Percentiles rank a stretch among this genome's conserved stretches.
phyloP scores from a whole-genome alignment of 73 alveolate species.

The Paramecium tetraurelia region DNA sequence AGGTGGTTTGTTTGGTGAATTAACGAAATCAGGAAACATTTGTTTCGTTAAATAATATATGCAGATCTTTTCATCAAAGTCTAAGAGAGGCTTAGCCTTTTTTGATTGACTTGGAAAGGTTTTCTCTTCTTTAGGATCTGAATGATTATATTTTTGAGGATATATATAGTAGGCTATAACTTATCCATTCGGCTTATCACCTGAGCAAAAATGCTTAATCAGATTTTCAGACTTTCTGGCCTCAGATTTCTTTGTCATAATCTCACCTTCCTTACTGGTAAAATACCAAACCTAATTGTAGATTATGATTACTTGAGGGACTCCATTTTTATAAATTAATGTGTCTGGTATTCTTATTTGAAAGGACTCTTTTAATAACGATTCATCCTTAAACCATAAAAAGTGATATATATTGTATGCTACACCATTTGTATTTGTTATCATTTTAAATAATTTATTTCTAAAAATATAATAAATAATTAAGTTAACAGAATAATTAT shows the following conservation, averaged over 20 bases:
- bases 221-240: background rate
- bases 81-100: background rate
- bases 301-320: background rate
- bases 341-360: conserved; percentile 56
- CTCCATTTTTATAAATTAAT: conserved; percentile 41
- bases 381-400: conserved; percentile 58
- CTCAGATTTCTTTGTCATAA: conserved; percentile 43
- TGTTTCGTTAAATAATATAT: conserved; percentile 48
- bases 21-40: conserved; percentile 31
- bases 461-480: background rate
- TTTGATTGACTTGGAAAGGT: background rate
- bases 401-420: conserved; percentile 51
- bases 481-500: background rate
- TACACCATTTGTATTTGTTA: conserved; percentile 52
- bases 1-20: conserved; percentile 48
- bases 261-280: conserved; percentile 55
- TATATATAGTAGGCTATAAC: conserved; percentile 29
- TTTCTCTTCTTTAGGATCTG: conserved; percentile 42
- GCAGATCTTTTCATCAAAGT: conserved; percentile 48
- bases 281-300: conserved; percentile 52
- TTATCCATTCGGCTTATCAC: background rate
- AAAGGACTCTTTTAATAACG: conserved; percentile 43
- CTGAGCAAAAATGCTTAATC: background rate
- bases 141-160: background rate
- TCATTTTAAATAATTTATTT: background rate